Base-by-base conservation (phyloP, 495 filamentous ascomycete genomes). In the Platismatia glauca region DNA sequence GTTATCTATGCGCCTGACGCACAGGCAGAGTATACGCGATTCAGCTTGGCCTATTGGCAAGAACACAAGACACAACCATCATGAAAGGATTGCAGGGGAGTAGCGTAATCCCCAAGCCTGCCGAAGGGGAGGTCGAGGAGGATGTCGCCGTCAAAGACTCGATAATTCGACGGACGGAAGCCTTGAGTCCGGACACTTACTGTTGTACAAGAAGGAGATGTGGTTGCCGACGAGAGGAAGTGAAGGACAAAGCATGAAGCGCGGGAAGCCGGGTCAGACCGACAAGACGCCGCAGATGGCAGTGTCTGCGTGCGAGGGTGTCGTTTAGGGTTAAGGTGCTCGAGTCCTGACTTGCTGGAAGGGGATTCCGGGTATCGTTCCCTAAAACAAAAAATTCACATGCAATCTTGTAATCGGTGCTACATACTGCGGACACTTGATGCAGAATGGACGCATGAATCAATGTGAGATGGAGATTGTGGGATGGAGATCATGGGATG, bases 1-100 rank as follows among this genome's bases (percentile, higher is more conserved):
- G 73, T 75, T 4, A 59, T 68, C 20, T 48, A 48, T 27, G 44
- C 44, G 1, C 44, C 44, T 13, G 44, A 22, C 44, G 44, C 44
- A 1, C 44, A 48, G 22, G 44, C 44, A 13, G 44, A 48, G n/a
- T 27, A 27, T 9, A 24, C 44, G 11, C n/a, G 44, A 22, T 27
- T 12, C 44, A 48, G 44, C 22, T 27, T 48, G n/a, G 44, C 22
- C 1, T 48, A 48, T 9, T 48, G 44, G 44, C 22, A 4, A 48
- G 44, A 48, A 7, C 22, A 7, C 7, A 48, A 13, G 22, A 48
- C 11, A 27, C 6, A 7, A 27, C 22, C 3, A n/a, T 12, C 11
- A 48, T 48, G 44, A 48, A 6, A 13, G 22, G 44, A 27, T 48
- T 48, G 44, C 11, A 48, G n/a, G 11, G 22, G 43, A 22, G 43